A percentile compares a stretch with the other conserved stretches of the same genome.
Evolutionary conservation across 2,329 filamentous ascomycete species (phyloP).

Genomic region (Fusarium xylarioides): DNA sequence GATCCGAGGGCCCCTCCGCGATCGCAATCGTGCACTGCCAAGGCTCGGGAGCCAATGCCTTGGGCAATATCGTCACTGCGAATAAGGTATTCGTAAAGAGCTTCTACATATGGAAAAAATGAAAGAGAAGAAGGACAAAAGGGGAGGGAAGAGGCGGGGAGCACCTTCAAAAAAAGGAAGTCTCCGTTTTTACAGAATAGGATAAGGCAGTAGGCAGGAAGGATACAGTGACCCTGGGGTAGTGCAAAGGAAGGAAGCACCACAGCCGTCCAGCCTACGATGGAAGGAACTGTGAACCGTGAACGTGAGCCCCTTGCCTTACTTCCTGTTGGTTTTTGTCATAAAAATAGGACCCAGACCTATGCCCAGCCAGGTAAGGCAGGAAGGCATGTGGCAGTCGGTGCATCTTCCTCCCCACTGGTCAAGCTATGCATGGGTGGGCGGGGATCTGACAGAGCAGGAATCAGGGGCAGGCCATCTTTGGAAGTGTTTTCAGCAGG

Average conservation of each 20-base stretch:
- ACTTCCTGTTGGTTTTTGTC: conserved; percentile 3
- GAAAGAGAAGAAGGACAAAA: neutral
- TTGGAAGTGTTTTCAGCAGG: conserved; percentile 5
- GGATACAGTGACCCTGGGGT: conserved; percentile 23
- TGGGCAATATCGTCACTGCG: neutral
- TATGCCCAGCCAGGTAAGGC: conserved; percentile 22
- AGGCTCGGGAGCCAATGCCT: conserved; percentile 39
- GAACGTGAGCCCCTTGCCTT: conserved; percentile 11
- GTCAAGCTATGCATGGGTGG: conserved; percentile 1
- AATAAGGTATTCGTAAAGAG: neutral
- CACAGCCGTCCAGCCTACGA: neutral
- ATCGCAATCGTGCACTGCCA: conserved; percentile 38
- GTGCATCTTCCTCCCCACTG: conserved; percentile 6
- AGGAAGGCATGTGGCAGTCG: conserved; percentile 31
- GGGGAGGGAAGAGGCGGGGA: conserved; percentile 24
- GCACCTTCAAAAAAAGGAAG: conserved; percentile 29
- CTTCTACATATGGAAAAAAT: neutral
- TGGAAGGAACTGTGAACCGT: neutral
- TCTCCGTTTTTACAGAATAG: conserved; percentile 21
- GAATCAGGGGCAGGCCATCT: conserved; percentile 24
- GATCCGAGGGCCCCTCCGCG: conserved; percentile 21
- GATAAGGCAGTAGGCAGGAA: neutral
- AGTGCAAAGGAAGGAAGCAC: conserved; percentile 11
- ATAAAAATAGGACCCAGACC: conserved; percentile 20
- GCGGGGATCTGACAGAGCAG: conserved; percentile 11